Evolutionary conservation across 495 filamentous ascomycete genomes (phyloP), one percentile per base, ranked within the genome.

Genomic region (Hypomontagnella monticulosa): DNA sequence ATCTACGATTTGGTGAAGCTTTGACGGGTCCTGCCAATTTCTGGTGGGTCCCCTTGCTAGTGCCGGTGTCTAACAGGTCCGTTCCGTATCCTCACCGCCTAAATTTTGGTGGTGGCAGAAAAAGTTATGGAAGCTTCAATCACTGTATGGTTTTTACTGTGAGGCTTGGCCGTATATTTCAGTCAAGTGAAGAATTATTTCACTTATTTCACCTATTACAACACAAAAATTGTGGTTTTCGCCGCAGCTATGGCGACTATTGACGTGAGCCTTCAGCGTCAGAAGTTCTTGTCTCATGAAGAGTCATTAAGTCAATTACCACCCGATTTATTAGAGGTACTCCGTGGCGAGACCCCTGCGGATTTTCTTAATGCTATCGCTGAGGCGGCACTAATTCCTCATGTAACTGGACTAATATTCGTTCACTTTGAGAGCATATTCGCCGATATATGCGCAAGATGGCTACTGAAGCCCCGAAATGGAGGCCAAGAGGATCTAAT

Each of bases 381-480:
- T 54, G 75, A 77, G 57, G 83, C 86, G 56, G 87, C 92, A 23
- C 81, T 94, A 61, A 78, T 87, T 61, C 80, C 91, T 44, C 73
- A 79, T 52, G 79, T 83, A 62, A 93, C 91, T 52, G 81, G 89
- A 61, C 74, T 74, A 14, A 80, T 97, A 69, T 93, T 93, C 69
- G 77, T 80, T 60, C 79, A 86, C 59, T 91, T 92, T 72, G 85
- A 91, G 75, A 77, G 78, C 47, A 73, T 92, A 46, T 89, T 94
- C 67, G 85, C 91, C 62, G 92, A 97, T 72, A 76, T 93, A 43
- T 92, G 89, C 75, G 87, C 91, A 61, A 80, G 88, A 79, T 95
- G 92, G 91, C 75, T 90, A 38, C 72, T 80, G 30, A 74, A 70
- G 12, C 63, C 73, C 12, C 58, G 73, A 12, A 72, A 63, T 41